Evolutionary conservation across 2,329 filamentous ascomycete genomes (phyloP).

Genomic region (Coniochaeta ligniaria): DNA sequence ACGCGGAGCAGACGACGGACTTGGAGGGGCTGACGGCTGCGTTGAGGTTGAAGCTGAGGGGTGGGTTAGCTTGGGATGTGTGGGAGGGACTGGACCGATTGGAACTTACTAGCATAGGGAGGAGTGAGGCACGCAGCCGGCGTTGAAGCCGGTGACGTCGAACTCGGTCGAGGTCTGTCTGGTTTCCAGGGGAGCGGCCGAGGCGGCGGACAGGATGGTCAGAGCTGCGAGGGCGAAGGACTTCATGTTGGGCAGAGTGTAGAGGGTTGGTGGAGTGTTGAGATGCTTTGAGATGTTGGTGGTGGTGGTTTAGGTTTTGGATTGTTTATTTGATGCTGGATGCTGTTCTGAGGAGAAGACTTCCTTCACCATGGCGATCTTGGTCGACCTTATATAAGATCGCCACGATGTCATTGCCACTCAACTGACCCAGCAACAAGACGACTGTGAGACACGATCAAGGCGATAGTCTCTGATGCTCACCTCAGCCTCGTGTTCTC

Average conservation of each 20-base stretch:
- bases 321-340: not conserved
- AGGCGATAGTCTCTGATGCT: not conserved
- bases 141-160: not conserved
- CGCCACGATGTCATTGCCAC: not conserved
- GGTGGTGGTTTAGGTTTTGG: not conserved
- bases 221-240: not conserved
- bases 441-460: not conserved
- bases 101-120: not conserved
- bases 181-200: not conserved
- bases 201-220: constrained; percentile 1
- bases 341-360: not conserved
- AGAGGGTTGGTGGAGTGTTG: not conserved
- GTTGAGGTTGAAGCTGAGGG: not conserved
- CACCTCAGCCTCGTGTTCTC: not conserved
- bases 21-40: not conserved
- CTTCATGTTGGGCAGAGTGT: not conserved
- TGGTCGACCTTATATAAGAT: not conserved
- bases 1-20: not conserved
- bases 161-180: not conserved
- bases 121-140: constrained; percentile 1
- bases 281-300: not conserved
- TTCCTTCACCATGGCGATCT: not conserved
- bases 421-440: not conserved
- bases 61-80: not conserved
- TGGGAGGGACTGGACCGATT: not conserved